phyloP scores from a whole-genome alignment of 1,284 basidiomycete genomes.

The Apiotrichum sp. region DNA sequence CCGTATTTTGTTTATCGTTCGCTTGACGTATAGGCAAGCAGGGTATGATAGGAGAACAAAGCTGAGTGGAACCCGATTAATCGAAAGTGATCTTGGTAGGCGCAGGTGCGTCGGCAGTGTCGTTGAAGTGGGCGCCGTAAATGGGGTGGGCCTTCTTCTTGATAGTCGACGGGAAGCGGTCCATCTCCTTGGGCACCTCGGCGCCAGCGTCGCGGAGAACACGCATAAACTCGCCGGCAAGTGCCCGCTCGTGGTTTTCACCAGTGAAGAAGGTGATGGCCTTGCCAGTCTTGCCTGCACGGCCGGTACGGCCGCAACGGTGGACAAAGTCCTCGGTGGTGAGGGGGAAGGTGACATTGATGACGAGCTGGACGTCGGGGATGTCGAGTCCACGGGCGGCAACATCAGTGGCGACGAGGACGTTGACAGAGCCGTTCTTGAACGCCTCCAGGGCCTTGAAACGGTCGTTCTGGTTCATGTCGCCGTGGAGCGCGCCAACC shows the following conservation, averaged over 20 bases:
- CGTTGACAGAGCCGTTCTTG: constrained; percentile 72
- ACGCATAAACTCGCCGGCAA: constrained; percentile 89
- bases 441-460: constrained; percentile 84
- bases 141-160: constrained; percentile 71
- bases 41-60: no score
- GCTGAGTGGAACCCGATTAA: constrained; percentile 19
- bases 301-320: constrained; percentile 91
- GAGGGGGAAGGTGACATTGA: constrained; percentile 96
- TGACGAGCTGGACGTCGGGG: constrained; percentile 83
- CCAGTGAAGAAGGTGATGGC: constrained; percentile 97
- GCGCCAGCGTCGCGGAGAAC: constrained; percentile 84
- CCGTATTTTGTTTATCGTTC: neutral
- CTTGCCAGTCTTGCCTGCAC: constrained; percentile 84
- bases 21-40: neutral
- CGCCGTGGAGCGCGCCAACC: constrained; percentile 87
- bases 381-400: constrained; percentile 96
- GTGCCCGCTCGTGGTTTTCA: constrained; percentile 71
- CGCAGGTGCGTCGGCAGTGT: constrained; percentile 65
- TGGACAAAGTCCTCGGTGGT: constrained; percentile 90
- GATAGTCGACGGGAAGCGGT: constrained; percentile 91
- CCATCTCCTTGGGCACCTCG: constrained; percentile 62
- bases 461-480: constrained; percentile 80
- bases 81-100: constrained; percentile 85
- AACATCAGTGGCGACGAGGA: constrained; percentile 97
- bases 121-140: constrained; percentile 68